Base-by-base conservation (phyloP, 257 asterid genomes). In the Asclepias syriaca region DNA sequence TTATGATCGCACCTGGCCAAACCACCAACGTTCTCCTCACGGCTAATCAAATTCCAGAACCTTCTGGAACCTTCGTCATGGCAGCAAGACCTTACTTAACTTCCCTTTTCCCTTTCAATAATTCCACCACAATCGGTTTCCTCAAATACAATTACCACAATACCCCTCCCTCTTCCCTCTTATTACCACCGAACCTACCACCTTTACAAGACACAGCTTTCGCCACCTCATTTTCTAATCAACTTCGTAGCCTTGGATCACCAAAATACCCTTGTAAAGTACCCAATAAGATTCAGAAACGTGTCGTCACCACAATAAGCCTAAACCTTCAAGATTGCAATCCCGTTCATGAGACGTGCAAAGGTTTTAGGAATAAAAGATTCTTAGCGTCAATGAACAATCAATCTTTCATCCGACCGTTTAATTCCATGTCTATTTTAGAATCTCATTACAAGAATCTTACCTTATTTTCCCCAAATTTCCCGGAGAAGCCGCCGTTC, bases 81-180 rank as follows among this genome's bases (percentile, higher is more conserved):
- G 98, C 98, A 2, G 96, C 92, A 2, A 78, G 94, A 80, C 96
- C 98, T 50, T 92, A 90, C 43, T 87, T 87, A 69, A 85, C 90
- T 50, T 79, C 96, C 15, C 60, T 83, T 54, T 92, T 90, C 83
- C 96, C 89, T 4, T 90, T 90, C 34, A 78, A 88, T 72, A 90
- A 88, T 60, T 83, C 91, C 22, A 92, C 96, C 69, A 83, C 96
- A 19, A 65, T 87, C 2, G 96, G 85, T n/a, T 92, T 92, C 86
- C 51, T 92, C 2, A 79, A 77, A 9, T 88, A 92, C 77, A 34
- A 34, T 34, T 34, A 34, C 39, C 5, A 34, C 39, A 34, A 34
- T 34, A 34, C 39, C 39, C 39, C 39, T 34, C 39, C 39, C 0
- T 34, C 39, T 34, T 34, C 39, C 3, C 39, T 34, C 39, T 34